Evolutionary conservation across 2,329 filamentous ascomycete genomes (phyloP).

Genomic region (Fusarium liriodendri): DNA sequence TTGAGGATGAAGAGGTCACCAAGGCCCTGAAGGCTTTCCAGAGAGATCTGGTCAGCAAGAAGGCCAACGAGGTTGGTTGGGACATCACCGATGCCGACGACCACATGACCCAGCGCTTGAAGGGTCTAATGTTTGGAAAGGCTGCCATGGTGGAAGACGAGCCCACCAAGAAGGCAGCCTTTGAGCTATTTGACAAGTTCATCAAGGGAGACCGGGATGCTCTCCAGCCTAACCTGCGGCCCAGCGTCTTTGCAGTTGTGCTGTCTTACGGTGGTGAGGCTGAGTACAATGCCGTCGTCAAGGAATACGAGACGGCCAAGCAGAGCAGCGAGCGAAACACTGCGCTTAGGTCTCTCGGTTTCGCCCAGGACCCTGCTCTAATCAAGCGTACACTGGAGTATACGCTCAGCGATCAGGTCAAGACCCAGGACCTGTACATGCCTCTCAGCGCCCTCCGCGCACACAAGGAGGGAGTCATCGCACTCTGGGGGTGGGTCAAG

Average conservation of each 20-base stretch:
- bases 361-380: constrained; percentile 80
- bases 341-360: constrained; percentile 84
- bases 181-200: constrained; percentile 92
- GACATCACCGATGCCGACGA: constrained; percentile 85
- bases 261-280: constrained; percentile 84
- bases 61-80: constrained; percentile 91
- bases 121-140: constrained; percentile 87
- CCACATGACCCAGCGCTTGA: constrained; percentile 94
- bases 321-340: constrained; percentile 91
- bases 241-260: constrained; percentile 86
- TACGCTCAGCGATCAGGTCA: constrained; percentile 83
- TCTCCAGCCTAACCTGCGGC: constrained; percentile 91
- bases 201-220: constrained; percentile 81
- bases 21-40: constrained; percentile 88
- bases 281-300: constrained; percentile 44
- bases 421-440: constrained; percentile 94
- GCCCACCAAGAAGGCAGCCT: constrained; percentile 80
- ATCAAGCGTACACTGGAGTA: constrained; percentile 84
- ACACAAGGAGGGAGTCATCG: constrained; percentile 81
- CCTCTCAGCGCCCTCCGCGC: constrained; percentile 82
- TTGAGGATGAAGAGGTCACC: constrained; percentile 76
- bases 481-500: constrained; percentile 85
- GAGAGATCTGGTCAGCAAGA: constrained; percentile 78
- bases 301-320: constrained; percentile 57
- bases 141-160: constrained; percentile 86